Conservation (phyloP, 805 yeast genomes). For the Diddensiella caesifluorescens region DNA sequence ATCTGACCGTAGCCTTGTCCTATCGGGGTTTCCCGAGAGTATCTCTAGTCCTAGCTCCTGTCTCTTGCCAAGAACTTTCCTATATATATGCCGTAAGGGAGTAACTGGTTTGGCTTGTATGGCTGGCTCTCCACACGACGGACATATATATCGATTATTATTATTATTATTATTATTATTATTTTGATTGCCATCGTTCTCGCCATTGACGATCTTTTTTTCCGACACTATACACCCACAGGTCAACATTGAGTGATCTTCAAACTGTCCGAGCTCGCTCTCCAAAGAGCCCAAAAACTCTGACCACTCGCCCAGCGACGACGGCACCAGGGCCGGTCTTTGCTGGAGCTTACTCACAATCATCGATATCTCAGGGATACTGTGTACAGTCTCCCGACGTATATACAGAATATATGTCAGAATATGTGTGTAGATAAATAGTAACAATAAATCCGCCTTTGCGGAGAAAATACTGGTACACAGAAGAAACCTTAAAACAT, state of each 20-base stretch:
- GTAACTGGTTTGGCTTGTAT: not conserved
- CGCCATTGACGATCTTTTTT: not conserved
- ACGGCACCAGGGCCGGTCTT: slow-evolving; percentile 4
- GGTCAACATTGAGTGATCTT: slow-evolving; percentile 12
- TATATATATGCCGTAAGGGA: slow-evolving; percentile 5
- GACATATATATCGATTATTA: slow-evolving; percentile 2
- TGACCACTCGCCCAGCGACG: slow-evolving; percentile 16
- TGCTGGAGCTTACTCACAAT: slow-evolving; percentile 4
- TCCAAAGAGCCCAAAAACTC: slow-evolving; percentile 18
- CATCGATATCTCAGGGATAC: no score
- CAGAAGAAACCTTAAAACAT: no score
- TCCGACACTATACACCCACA: slow-evolving; percentile 22
- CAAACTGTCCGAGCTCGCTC: slow-evolving; percentile 6
- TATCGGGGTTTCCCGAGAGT: slow-evolving; percentile 5
- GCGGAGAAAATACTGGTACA: no score
- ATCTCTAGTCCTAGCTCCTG: slow-evolving; percentile 9
- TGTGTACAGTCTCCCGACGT: no score
- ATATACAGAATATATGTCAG: no score
- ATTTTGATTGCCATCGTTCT: slow-evolving; percentile 2
- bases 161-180: no score
- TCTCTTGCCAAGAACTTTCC: slow-evolving; percentile 2
- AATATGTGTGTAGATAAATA: no score
- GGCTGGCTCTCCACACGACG: slow-evolving; percentile 2
- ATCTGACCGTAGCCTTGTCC: not conserved
- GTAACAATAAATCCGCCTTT: no score